Base-by-base conservation (phyloP, 2,329 filamentous ascomycete genomes). In the Nemania serpens region DNA sequence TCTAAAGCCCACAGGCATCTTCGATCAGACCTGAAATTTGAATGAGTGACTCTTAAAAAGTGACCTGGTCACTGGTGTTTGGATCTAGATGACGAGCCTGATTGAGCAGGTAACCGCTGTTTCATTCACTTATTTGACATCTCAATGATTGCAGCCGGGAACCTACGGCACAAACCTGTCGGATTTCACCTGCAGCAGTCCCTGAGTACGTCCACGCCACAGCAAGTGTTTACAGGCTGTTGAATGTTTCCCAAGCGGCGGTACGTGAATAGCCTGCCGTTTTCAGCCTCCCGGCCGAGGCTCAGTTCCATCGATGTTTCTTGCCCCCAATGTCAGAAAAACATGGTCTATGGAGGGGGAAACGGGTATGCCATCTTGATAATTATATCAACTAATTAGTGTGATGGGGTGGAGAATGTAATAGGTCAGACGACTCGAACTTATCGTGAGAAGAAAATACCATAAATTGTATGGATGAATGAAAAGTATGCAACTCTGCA, bases 341-440 rank as follows among this genome's bases (percentile, higher is more conserved):
- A 45, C 42, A 45, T 22, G 6, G 18, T 6, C 15, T 39, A n/a
- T 39, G 11, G 4, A 39, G 25, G 7, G 25, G 5, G 11, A 5
- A 13, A 39, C 11, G 4, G 36, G 37, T 47, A 33, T 51, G 18
- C 41, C 43, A 10, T 51, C 50, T 15, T 45, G 17, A 45, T 46
- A 41, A 41, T 25, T 3, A 39, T 39, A 4, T 4, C 36, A 52
- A 49, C 41, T 37, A 51, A n/a, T n/a, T n/a, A n/a, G n/a, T 59
- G 53, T 51, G 43, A 34, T 47, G 46, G 20, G 41, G 64, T 58
- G 59, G 47, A 39, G 66, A 67, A 70, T 67, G 59, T 70, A 69
- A 71, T 59, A 70, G 56, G 62, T 71, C 70, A 70, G 46, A 53
- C 48, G 22, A 58, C 46, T 52, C 53, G 45, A 37, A 17, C 25